Base-by-base conservation (phyloP, 2,329 filamentous ascomycete species). In the Colletotrichum truncatum region DNA sequence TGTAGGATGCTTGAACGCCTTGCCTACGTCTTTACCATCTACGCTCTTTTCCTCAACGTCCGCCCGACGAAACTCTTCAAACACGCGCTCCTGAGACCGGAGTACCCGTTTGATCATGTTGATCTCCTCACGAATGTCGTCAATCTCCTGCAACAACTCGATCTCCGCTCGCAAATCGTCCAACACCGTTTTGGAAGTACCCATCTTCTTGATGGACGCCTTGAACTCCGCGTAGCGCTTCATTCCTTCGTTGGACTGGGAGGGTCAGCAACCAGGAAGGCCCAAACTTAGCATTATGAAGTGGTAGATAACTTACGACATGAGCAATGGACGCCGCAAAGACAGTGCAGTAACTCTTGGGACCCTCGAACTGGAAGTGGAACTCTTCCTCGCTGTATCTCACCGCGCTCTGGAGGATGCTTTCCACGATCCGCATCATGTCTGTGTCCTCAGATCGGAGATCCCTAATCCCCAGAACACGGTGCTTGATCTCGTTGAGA, bases 161-260 rank as follows among this genome's bases (percentile, higher is more conserved):
- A 73, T 72, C 18, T 73, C 70, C 2, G 70, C 67, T 3, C 70
- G 53, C 1, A 73, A 28, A 14, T 72, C 70, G 32, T 66, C 66
- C 11, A 69, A 14, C 5, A 69, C 65, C 1, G 65, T 69, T 39
- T 68, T 63, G 3, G 65, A 66, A 3, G 65, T 69, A 30, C 67
- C 60, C 67, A 68, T 68, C 25, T 60, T 59, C 26, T 57, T 67
- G 56, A 69, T 67, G 25, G 65, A 59, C 3, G 56, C 45, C 28
- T 68, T 66, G 57, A 69, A 69, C 18, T 56, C 43, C 2, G 65
- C 53, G 36, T 69, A 69, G 30, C 67, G 61, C 48, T 69, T 69
- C 67, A 69, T 69, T 6, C 53, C 67, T 34, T 69, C 67, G 43
- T 69, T 68, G 30, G 67, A 69, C 61, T 66, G 6, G 4, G 3